phyloP scores from a whole-genome alignment of 2,329 filamentous ascomycete genomes.

The Onygena corvina region DNA sequence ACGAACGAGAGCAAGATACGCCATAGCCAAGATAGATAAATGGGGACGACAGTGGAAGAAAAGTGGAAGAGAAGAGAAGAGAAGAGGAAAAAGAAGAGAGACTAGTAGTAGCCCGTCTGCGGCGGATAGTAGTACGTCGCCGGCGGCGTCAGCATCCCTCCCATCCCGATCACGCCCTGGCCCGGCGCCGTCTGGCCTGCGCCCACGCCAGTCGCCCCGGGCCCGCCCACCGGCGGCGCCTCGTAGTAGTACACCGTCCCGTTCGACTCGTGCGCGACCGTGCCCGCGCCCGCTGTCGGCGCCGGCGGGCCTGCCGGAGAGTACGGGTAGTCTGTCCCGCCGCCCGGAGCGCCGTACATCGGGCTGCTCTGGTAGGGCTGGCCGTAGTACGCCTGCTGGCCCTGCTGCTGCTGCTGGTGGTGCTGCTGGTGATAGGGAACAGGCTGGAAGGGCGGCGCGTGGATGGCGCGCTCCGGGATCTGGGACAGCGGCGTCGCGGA shows the following conservation, averaged over 20 bases:
- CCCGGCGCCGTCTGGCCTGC: conserved; percentile 25
- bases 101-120: conserved; percentile 20
- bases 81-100: conserved; percentile 9
- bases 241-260: conserved; percentile 96
- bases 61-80: conserved; percentile 10
- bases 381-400: conserved; percentile 40
- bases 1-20: conserved; percentile 15
- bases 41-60: no score
- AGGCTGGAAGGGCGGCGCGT: conserved; percentile 81
- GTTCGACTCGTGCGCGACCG: conserved; percentile 75
- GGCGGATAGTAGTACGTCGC: conserved; percentile 47
- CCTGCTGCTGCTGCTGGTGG: conserved; percentile 34
- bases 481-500: conserved; percentile 75
- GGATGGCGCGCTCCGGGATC: conserved; percentile 83
- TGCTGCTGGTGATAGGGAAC: no score
- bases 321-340: conserved; percentile 33
- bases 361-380: conserved; percentile 44
- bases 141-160: conserved; percentile 61
- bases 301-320: conserved; percentile 36
- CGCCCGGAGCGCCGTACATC: conserved; percentile 49
- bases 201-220: neutral
- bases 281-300: conserved; percentile 26
- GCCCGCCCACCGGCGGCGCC: conserved; percentile 49
- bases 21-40: neutral
- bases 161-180: conserved; percentile 53